Evolutionary conservation across 192 early-diverging fungal species (phyloP), one percentile per base, ranked within the genome.

Genomic region (Kickxella alabastrina): DNA sequence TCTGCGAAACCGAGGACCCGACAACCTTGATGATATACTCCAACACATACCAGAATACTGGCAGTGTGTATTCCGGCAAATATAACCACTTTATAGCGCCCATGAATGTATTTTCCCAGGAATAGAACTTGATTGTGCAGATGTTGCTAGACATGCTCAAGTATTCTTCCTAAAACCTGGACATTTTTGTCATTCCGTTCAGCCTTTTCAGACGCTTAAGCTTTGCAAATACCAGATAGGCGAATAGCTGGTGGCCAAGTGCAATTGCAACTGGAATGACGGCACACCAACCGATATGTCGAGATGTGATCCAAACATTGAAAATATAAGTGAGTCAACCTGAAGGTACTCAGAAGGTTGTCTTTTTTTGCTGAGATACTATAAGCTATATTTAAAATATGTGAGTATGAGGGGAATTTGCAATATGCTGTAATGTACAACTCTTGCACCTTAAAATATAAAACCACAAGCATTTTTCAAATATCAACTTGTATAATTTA

Each of bases 101-200:
- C 32, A 23, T 55, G 19, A 62, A 59, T 17, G 54, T 67, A 2
- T 68, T 38, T 37, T 79, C 77, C 80, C 80, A 86, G 14, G 80
- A 80, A 46, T 82, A 86, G 41, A 80, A 80, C 56, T 86, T 88
- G 58, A 88, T 80, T 13, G 79, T 69, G 18, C 78, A 75, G 21
- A 85, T 80, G 4, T 80, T 70, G 15, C 69, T 56, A 8, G 85
- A 26, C 36, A 62, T 19, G 4, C 10, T 6, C 10, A 21, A 31
- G 25, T 52, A 52, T 9, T 48, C 17, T 3, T 48, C 17, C 12
- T 31, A 37, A 18, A 61, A 48, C 10, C 32, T 15, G 1, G 57
- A 52, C 18, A n/a, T 45, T 12, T 43, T 39, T 19, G 8, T 28
- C 6, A 44, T 43, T 8, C 26, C 7, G 10, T 13, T 36, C 46